Base-by-base conservation (phyloP, 139 green algal species). In the Ettlia oleoabundans region DNA sequence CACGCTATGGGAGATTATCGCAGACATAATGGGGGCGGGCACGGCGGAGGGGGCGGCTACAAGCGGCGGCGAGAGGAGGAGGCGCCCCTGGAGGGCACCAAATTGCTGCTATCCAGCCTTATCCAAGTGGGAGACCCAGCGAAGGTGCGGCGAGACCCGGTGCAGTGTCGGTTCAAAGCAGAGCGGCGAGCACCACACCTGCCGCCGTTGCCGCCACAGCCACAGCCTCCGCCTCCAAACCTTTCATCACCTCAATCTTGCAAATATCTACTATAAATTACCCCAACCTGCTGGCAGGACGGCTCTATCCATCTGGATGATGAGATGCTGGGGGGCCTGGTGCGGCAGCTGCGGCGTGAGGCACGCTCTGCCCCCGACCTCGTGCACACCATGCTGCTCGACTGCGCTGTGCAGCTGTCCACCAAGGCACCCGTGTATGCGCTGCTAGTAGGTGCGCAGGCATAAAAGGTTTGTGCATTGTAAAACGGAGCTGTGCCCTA, bases 401-500 rank as follows among this genome's bases (percentile, higher is more conserved):
- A 96, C 82, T 94, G 89, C 71, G 85, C 85, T n/a, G 81, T 90
- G 35, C 88, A 95, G 76, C 66, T 96, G 22, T 78, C 86, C 15
- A 82, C 88, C 71, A 97, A 97, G 81, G 92, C 89, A 3, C 87
- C 87, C 0, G 78, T 94, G 58, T 97, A 96, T 65, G 89, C 90
- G 9, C 84, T 94, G 28, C 84, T 97, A 21, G 79, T 92, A 13
- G 94, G 93, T 94, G 82, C 85, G 88, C 35, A 19, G 19, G 8
- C 35, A n/a, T 19, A 22, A 21, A 1, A 43, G 66, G n/a, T n/a
- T n/a, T n/a, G n/a, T n/a, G n/a, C n/a, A n/a, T n/a, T n/a, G n/a
- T n/a, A n/a, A n/a, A n/a, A n/a, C n/a, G n/a, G n/a, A n/a, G n/a
- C n/a, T n/a, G n/a, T n/a, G n/a, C n/a, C n/a, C n/a, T n/a, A n/a